Evolutionary conservation across 495 filamentous ascomycete species (phyloP).

Genomic region (Xylaria castorea): DNA sequence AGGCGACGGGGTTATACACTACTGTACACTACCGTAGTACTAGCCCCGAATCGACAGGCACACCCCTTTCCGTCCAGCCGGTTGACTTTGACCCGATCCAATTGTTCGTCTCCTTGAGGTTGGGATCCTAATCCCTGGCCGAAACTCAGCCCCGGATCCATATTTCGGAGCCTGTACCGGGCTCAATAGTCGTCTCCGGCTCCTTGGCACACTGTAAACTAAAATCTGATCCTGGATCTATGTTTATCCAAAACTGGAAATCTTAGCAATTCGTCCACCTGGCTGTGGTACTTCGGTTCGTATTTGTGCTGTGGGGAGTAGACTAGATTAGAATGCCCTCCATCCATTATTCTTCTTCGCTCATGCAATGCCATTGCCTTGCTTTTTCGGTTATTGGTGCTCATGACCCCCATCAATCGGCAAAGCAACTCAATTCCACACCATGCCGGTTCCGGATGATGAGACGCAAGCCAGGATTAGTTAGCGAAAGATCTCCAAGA

Average conservation of each 20-base stretch:
- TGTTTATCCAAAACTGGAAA: neutral
- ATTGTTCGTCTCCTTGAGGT: neutral
- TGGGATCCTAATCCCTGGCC: conserved; percentile 11
- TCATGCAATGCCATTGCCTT: neutral
- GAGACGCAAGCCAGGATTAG: neutral
- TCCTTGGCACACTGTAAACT: no score
- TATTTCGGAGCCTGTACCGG: conserved; percentile 17
- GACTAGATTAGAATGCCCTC: neutral
- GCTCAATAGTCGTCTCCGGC: neutral
- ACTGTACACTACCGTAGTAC: neutral
- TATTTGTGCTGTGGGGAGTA: neutral
- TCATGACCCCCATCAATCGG: conserved; percentile 7
- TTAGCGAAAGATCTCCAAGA: conserved; percentile 6
- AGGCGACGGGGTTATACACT: conserved; percentile 5
- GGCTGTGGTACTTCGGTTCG: neutral
- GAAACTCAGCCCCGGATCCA: conserved; percentile 17
- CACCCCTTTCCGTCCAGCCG: neutral
- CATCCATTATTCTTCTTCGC: neutral
- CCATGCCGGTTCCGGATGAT: neutral
- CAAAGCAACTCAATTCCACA: neutral
- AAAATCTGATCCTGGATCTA: neutral
- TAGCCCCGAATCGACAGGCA: conserved; percentile 3
- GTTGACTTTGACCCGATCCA: conserved; percentile 10
- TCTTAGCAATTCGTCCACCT: neutral
- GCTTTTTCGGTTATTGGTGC: conserved; percentile 8